Evolutionary conservation across 345 rosid genomes (phyloP).

Genomic region (Laguncularia racemosa): DNA sequence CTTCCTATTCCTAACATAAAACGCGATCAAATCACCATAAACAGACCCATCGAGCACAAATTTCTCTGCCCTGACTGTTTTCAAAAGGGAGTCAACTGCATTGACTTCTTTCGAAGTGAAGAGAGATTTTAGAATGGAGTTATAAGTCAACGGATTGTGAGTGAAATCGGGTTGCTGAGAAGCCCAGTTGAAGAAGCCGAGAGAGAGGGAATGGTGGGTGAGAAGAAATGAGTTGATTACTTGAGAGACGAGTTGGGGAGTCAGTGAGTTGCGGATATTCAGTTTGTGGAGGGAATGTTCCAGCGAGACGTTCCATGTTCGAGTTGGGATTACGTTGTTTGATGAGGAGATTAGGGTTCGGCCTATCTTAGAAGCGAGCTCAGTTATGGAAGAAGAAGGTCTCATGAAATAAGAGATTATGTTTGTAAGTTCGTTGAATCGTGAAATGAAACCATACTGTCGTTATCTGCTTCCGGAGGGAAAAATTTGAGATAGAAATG

Average conservation of each 20-base stretch:
- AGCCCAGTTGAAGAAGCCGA: conserved; percentile 93
- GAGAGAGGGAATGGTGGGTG: conserved; percentile 63
- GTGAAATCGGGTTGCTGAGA: conserved; percentile 73
- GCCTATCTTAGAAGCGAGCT: conserved; percentile 53
- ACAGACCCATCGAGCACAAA: conserved; percentile 48
- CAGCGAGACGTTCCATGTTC: conserved; percentile 53
- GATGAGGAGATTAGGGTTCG: conserved; percentile 53
- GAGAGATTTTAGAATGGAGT: conserved; percentile 66
- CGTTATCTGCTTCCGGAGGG: no score
- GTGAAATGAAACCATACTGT: no score
- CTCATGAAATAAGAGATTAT: no score
- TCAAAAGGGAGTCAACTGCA: conserved; percentile 48
- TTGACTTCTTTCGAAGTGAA: conserved; percentile 56
- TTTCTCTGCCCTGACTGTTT: conserved; percentile 40
- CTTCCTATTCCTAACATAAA: conserved; percentile 39
- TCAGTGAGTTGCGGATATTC: conserved; percentile 37
- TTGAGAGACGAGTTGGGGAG: conserved; percentile 57
- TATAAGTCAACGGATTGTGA: conserved; percentile 58
- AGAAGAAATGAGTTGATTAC: conserved; percentile 75
- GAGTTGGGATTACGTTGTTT: conserved; percentile 25
- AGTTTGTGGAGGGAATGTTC: conserved; percentile 61
- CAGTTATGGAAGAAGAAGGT: conserved; percentile 21
- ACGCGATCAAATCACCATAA: conserved; percentile 32
- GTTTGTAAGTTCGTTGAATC: no score
- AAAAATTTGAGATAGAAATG: no score